Conservation (phyloP, 2,329 filamentous ascomycete genomes). For the Aspergillus thermomutatus region DNA sequence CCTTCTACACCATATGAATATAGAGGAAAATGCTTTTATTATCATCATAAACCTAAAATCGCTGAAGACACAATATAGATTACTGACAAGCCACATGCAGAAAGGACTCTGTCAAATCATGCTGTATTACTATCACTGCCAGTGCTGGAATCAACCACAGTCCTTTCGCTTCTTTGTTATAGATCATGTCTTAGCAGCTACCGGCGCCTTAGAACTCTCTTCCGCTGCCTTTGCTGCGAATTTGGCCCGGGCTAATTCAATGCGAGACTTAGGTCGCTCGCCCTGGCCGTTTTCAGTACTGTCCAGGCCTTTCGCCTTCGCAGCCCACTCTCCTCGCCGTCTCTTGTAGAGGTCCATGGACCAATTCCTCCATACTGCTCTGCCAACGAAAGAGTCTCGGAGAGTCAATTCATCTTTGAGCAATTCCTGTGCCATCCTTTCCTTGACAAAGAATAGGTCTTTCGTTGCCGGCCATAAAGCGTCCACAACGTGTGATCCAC, state of each 20-base stretch:
- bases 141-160: neutral
- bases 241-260: constrained; percentile 58
- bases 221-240: constrained; percentile 45
- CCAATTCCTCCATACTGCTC: constrained; percentile 72
- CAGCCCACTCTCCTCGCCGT: constrained; percentile 61
- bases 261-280: constrained; percentile 45
- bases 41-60: neutral
- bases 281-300: constrained; percentile 16
- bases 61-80: neutral
- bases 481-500: constrained; percentile 66
- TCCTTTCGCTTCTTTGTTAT: neutral
- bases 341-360: constrained; percentile 68
- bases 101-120: neutral
- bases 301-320: constrained; percentile 54
- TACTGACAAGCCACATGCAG: neutral
- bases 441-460: constrained; percentile 64
- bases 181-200: constrained; percentile 11
- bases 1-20: neutral
- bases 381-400: constrained; percentile 62
- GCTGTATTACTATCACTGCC: neutral
- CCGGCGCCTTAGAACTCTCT: constrained; percentile 10
- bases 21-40: neutral
- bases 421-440: constrained; percentile 64
- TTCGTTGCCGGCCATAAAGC: constrained; percentile 62
- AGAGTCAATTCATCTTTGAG: constrained; percentile 56